Base-by-base conservation (phyloP, 2,329 filamentous ascomycete genomes). In the Penicillium capsulatum region DNA sequence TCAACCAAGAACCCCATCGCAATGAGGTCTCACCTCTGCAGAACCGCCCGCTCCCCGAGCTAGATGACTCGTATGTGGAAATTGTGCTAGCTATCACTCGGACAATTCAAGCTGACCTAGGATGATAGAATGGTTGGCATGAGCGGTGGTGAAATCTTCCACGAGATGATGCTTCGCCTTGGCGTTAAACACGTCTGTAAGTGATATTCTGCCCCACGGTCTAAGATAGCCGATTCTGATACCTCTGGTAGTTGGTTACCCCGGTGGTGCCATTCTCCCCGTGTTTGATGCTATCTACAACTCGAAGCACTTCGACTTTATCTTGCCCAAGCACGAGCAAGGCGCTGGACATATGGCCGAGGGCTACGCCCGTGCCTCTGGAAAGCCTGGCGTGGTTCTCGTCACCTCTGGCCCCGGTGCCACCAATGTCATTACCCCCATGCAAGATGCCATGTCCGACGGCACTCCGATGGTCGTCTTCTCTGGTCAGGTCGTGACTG, bases 261-360 rank as follows among this genome's bases (percentile, higher is more conserved):
- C 91, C 53, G 91, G 91, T 58, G 91, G 92, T 63, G 90, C 92
- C 52, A 97, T 97, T 69, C 82, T 97, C 24, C 92, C 92, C 57
- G 91, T 97, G 30, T 97, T 96, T 73, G 92, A 98, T 67, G 92
- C 92, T 60, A 97, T 98, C 64, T 94, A 94, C 78, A 95, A 96
- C 74, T 97, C 91, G 42, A 82, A 86, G 73, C 85, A 96, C 69
- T 95, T 97, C 72, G 83, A 96, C 48, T 97, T 98, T 63, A 81
- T 97, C 66, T 81, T 97, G 7, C 92, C 92, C 19, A 82, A 86
- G 68, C 92, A 98, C 70, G 92, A 97, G 72, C 92, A 98, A 71
- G 92, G 92, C 53, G 92, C 92, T 42, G 92, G 92, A 50, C 92
- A 98, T 71, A 98, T 97, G 92, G 92, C 92, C 11, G 84, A 97